phyloP scores from a whole-genome alignment of 1,284 basidiomycete genomes.

The Leccinum fuscescens region DNA sequence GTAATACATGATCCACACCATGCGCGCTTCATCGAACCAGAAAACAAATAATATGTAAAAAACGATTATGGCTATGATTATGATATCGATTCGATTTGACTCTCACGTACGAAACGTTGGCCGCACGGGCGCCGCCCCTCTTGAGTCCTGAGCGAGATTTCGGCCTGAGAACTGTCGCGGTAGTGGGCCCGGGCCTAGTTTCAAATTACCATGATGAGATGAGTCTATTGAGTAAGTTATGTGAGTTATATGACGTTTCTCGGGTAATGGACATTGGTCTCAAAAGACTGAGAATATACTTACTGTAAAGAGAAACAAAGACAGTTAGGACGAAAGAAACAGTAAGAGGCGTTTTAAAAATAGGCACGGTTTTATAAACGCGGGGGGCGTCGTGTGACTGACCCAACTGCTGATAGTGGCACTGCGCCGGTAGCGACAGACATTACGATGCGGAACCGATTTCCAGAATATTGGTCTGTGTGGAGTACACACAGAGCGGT shows the following conservation, averaged over 20 bases:
- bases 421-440: not conserved
- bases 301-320: not conserved
- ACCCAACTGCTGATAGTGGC: not conserved
- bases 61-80: not conserved
- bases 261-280: not conserved
- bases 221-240: not conserved
- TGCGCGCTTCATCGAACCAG: not conserved
- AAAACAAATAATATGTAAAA: not conserved
- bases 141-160: not conserved
- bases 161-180: not conserved
- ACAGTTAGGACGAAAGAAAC: not conserved
- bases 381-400: not conserved
- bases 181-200: not conserved
- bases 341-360: not conserved
- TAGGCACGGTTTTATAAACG: not conserved
- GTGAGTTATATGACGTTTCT: not conserved
- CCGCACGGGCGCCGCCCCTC: not conserved
- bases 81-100: not conserved
- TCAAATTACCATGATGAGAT: not conserved
- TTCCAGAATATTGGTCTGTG: not conserved
- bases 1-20: not conserved
- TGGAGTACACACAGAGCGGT: not conserved
- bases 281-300: not conserved
- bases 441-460: not conserved
- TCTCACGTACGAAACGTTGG: not conserved